phyloP scores from a whole-genome alignment of 78 protist genomes.

The Dictyostelium firmibasis region DNA sequence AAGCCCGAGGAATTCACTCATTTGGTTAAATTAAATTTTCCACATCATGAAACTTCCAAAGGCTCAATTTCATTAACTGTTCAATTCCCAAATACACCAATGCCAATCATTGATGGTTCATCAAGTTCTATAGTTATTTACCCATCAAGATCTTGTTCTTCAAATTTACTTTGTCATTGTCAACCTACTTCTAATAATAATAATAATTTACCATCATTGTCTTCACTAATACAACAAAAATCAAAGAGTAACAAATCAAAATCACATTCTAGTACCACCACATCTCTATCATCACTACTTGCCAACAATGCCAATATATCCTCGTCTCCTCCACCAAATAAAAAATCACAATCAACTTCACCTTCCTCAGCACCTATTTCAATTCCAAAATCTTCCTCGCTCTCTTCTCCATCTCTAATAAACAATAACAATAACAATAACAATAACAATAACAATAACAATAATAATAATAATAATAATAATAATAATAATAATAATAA shows the following conservation, averaged over 20 bases:
- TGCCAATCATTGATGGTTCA: neutral
- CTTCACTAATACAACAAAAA: neutral
- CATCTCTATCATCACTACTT: neutral
- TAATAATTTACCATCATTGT: neutral
- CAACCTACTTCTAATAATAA: neutral
- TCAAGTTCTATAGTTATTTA: conserved; percentile 12
- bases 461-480: neutral
- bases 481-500: neutral
- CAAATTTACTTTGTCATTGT: conserved; percentile 17
- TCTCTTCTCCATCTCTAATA: neutral
- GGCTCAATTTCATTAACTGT: conserved; percentile 50
- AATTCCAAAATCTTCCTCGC: neutral
- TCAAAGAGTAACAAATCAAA: neutral
- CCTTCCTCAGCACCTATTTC: conserved; percentile 66
- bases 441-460: neutral
- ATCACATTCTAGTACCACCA: neutral
- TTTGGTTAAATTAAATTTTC: conserved; percentile 58
- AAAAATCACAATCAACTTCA: conserved; percentile 43
- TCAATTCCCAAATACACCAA: conserved; percentile 34
- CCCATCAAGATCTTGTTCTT: conserved; percentile 65
- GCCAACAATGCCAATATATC: neutral
- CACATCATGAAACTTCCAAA: conserved; percentile 21
- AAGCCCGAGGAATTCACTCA: conserved; percentile 16
- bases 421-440: neutral
- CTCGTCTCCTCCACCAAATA: neutral